Evolutionary conservation across 2,329 filamentous ascomycete species (phyloP), one percentile per base, ranked within the genome.

Genomic region (Aspergillus niger): DNA sequence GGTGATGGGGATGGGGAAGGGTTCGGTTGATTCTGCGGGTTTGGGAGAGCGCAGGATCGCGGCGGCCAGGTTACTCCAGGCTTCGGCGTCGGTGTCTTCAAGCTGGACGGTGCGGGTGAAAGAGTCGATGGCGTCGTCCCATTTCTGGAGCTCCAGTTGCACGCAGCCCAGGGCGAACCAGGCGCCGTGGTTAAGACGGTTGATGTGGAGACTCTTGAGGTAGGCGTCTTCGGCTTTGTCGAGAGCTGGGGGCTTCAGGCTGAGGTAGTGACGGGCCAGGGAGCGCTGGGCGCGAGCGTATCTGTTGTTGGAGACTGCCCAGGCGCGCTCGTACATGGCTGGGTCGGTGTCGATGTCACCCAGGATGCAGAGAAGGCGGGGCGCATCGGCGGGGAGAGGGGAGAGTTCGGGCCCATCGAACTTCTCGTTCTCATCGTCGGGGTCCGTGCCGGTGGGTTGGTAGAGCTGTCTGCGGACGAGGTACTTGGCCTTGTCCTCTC

Each of bases 161-260:
- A 96, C 91, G 72, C 96, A 97, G 7, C 95, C 95, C 4, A 98
- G 82, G 0, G 93, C 88, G 70, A 92, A 92, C 95, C 95, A 99
- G 59, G 92, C 87, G 56, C 91, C 85, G 2, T 91, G 86, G 72
- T 92, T 94, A 41, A 97, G 82, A 13, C 91, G 86, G 73, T 96
- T 97, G 58, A 91, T 89, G 22, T 83, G 81, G 0, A 97, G 85
- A 26, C 92, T 92, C 61, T 90, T 86, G 50, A 82, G 81, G 75
- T 97, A 99, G 1, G 93, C 91, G 36, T 89, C 86, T 13, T 88
- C 86, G 0, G 94, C 92, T 63, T 87, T 85, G 22, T 81, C 73
- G 70, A 89, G 86, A 50, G 94, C 83, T 3, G 77, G 77, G 5
- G 77, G 77, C 62, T 88, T 86, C 17, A 83, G 74, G 39, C 85